Base-by-base conservation (phyloP, 768 basidiomycete species). In the Dentipellis sp. region DNA sequence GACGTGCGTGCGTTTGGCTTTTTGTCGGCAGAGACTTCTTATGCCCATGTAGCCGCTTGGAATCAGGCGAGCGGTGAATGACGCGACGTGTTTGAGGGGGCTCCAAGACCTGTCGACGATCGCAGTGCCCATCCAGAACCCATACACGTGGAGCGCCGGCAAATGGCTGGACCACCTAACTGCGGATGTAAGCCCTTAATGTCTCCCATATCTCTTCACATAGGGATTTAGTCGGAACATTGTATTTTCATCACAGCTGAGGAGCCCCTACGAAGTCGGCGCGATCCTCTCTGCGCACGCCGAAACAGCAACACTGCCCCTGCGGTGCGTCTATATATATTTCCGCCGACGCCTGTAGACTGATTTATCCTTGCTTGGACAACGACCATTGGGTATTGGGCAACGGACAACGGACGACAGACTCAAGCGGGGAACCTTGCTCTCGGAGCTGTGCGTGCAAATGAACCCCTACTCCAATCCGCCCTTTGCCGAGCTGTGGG, bases 401-500 rank as follows among this genome's bases (percentile, higher is more conserved):
- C 29, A 29, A 29, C 6, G 29, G 29, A 6, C 3, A 29, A 29
- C 29, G 29, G 29, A 29, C 29, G 29, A 29, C 29, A 29, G 29
- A 54, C 56, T 73, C 42, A 71, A 72, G 62, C 54, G 64, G 8
- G 62, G 68, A 23, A 53, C 56, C 9, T 63, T 77, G 11, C 67
- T 90, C 35, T 64, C 74, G 12, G 74, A 68, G 45, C 62, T 81
- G 40, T 74, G 71, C 21, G 64, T 71, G 3, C 74, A 76, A 45
- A 68, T 89, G 45, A 81, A 80, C 58, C 77, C 77, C 73, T 73
- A 76, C 19, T 78, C 75, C 29, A 69, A 72, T 37, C 75, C 77
- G 45, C 78, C 77, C 2, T 81, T 88, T 58, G 75, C 74, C 36
- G 71, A 80, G 50, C 74, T 91, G 12, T 69, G 70, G 52, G 88